Base-by-base conservation (phyloP, 257 asterid genomes). In the Rhazya stricta region DNA sequence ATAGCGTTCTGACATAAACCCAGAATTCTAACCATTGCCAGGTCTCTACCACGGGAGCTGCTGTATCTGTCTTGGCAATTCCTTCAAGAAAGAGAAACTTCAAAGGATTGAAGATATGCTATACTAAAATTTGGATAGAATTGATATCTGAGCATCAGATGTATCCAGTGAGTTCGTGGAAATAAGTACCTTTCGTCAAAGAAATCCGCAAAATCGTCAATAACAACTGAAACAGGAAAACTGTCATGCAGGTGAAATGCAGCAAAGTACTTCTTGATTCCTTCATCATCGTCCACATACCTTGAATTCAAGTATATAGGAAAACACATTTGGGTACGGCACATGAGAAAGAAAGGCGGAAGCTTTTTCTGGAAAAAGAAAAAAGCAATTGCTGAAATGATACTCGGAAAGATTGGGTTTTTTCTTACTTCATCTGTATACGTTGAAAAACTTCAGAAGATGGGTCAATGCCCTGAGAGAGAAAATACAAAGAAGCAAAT, bases 161-260 rank as follows among this genome's bases (percentile, higher is more conserved):
- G 42, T 2, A 56, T 57, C 13, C 36, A 16, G n/a, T 7, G n/a
- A 39, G 0, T 6, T 25, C n/a, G 23, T 53, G 18, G 3, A 7
- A 66, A 53, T 39, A 42, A 32, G 41, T 61, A 91, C 97, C 96
- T 89, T 80, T 85, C 88, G 54, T 84, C 84, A 62, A 92, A 92
- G 86, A 90, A 87, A 82, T 92, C 87, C 1, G 87, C 92, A 79
- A 95, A 95, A 88, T 95, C 91, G 77, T 95, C 96, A 18, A 95
- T 77, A 56, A 94, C 78, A 51, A 94, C 86, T 25, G 84, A 82
- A 76, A 79, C 84, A 10, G 99, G 98, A 76, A 74, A 82, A 68
- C 69, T 50, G 80, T 80, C 81, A 57, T 85, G 88, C 88, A 91
- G 63, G 86, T 95, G 99, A 84, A 95, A 87, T 73, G 97, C 97